These are phyloP conservation scores for Phyllosticta citriasiana DNA, from an alignment of 2,329 filamentous ascomycete species.

Conservation along the genomic window DNA sequence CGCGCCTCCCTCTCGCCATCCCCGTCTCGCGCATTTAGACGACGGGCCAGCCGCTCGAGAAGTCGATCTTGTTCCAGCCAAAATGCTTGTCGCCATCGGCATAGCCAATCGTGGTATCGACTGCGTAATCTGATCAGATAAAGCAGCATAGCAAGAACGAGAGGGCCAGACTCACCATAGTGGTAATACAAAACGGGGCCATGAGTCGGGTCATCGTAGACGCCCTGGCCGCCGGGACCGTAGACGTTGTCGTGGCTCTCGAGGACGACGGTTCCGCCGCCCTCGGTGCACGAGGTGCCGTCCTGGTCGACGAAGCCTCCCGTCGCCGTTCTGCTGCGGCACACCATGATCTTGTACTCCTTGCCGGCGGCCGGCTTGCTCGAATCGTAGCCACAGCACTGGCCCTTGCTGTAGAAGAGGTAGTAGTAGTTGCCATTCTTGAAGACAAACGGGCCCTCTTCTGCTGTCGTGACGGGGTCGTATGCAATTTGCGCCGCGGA, in stretches of 20 bases:
- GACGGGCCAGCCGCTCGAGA: slow-evolving; percentile 41
- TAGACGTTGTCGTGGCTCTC: slow-evolving; percentile 52
- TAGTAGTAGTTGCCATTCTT: slow-evolving; percentile 51
- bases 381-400: slow-evolving; percentile 51
- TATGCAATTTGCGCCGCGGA: slow-evolving; percentile 41
- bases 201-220: slow-evolving; percentile 39
- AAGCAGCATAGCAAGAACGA: background rate
- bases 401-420: slow-evolving; percentile 52
- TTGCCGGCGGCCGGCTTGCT: slow-evolving; percentile 42
- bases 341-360: slow-evolving; percentile 60
- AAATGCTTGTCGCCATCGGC: slow-evolving; percentile 42
- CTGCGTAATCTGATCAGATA: slow-evolving; percentile 9
- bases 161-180: slow-evolving; percentile 31
- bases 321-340: slow-evolving; percentile 44
- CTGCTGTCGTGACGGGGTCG: slow-evolving; percentile 42
- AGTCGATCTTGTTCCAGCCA: slow-evolving; percentile 43
- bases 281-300: slow-evolving; percentile 43
- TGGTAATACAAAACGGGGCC: slow-evolving; percentile 55
- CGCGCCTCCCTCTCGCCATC: too few species aligned
- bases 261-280: slow-evolving; percentile 53
- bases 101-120: slow-evolving; percentile 45
- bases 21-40: slow-evolving; percentile 15
- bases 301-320: slow-evolving; percentile 47
- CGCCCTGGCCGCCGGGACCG: slow-evolving; percentile 55
- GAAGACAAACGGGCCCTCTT: slow-evolving; percentile 49